Evolutionary conservation across 306 rosid species (phyloP).

Genomic region (Oxytropis ochrocephala): DNA sequence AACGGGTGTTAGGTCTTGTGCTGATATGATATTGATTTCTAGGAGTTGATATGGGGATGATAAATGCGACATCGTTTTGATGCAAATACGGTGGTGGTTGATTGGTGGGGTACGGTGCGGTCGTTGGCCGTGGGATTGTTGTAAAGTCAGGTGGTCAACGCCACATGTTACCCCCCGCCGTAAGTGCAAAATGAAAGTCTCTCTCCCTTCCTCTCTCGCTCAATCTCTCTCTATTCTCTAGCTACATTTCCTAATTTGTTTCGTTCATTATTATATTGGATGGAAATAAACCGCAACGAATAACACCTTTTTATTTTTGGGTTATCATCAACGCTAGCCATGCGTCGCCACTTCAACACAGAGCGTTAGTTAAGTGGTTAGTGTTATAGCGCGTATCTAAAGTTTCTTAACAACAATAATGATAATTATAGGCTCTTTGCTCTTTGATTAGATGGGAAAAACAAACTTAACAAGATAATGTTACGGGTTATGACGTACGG

Average conservation of each 20-base stretch:
- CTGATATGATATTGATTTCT: slow-evolving; percentile 66
- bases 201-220: neutral
- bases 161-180: neutral
- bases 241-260: neutral
- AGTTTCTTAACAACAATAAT: neutral
- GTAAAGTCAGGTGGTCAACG: neutral
- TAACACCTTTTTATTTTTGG: neutral
- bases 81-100: neutral
- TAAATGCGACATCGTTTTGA: slow-evolving; percentile 10
- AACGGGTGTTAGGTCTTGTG: slow-evolving; percentile 42
- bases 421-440: neutral
- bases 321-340: neutral
- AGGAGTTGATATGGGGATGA: slow-evolving; percentile 33
- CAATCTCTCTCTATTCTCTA: neutral
- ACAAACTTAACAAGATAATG: neutral
- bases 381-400: neutral
- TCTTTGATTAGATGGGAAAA: neutral
- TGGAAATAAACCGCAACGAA: neutral
- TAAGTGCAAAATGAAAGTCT: neutral
- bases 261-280: neutral
- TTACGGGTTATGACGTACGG: no score
- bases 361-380: neutral
- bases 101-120: neutral
- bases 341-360: neutral
- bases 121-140: neutral